Percentiles rank a stretch among this genome's conserved stretches.
Conservation (phyloP, 2,329 filamentous ascomycete genomes). For the Diaporthe australafricana region DNA sequence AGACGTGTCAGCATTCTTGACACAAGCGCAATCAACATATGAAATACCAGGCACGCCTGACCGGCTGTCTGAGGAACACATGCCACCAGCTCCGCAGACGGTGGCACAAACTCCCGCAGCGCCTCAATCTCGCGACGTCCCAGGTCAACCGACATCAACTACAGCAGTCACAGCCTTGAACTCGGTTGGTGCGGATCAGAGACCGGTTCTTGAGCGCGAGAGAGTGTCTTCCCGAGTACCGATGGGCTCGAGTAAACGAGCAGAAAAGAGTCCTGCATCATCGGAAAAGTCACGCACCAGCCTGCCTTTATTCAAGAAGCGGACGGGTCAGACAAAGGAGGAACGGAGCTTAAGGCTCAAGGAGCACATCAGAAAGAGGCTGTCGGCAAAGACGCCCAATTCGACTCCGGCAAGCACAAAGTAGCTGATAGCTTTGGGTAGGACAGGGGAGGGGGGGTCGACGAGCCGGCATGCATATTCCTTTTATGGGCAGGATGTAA, state of each 20-base stretch:
- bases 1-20: neutral
- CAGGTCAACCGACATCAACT: neutral
- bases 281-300: constrained; percentile 14
- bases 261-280: constrained; percentile 1
- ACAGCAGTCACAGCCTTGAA: neutral
- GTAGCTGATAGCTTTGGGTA: neutral
- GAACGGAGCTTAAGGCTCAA: constrained; percentile 30
- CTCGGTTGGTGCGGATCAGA: neutral
- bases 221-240: neutral
- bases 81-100: neutral
- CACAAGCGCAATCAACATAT: constrained; percentile 1
- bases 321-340: constrained; percentile 18
- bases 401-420: constrained; percentile 17
- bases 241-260: neutral
- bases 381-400: neutral
- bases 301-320: constrained; percentile 1
- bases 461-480: neutral
- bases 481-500: neutral
- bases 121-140: neutral
- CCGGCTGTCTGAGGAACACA: neutral
- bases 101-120: neutral
- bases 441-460: too few relatives aligned
- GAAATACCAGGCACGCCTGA: constrained; percentile 19
- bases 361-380: constrained; percentile 10
- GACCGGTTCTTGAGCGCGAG: neutral